Base-by-base conservation (phyloP, 495 filamentous ascomycete genomes). In the Talaromyces ruber region DNA sequence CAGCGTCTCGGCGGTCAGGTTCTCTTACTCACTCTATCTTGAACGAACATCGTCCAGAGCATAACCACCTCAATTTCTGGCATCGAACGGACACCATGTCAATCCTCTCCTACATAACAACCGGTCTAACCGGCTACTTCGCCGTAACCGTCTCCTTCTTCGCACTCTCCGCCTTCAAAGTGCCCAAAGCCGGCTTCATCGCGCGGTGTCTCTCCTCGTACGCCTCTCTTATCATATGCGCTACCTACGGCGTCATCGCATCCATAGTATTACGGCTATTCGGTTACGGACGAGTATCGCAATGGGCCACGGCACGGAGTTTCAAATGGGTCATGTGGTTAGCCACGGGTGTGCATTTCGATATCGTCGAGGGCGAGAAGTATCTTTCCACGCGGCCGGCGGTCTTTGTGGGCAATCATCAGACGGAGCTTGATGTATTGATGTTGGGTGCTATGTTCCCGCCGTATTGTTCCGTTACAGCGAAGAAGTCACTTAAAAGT, bases 401-500 rank as follows among this genome's bases (percentile, higher is more conserved):
- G 45, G 90, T 98, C 57, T 93, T 98, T 68, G 81, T 98, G 66
- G 88, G 86, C 26, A 98, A 98, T 71, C 93, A 98, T 77, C 93
- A 97, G 78, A 89, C 87, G 5, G 95, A 97, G 72, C 83, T 99
- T 61, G 94, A 99, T 70, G 89, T 99, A 32, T 81, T 96, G 58
- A 87, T 98, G 82, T 82, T 98, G 12, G 94, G 91, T 43, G 73
- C 76, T 66, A 82, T 94, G 63, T 97, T 96, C 79, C 95, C 94
- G 12, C 87, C 86, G 60, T 92, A 94, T 79, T 95, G 90, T 78
- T 90, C 86, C 70, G 90, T 99, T 53, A 97, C 93, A 5, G 92
- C 93, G 45, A 99, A 99, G 83, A 86, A 88, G 68, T 88, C 84
- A 37, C 77, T 99, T 65, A 87, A 86, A 66, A 83, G 81, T 51